These are phyloP conservation scores for Penicillium sp. DNA, from an alignment of 2,329 filamentous ascomycete species.

Conservation along the genomic window DNA sequence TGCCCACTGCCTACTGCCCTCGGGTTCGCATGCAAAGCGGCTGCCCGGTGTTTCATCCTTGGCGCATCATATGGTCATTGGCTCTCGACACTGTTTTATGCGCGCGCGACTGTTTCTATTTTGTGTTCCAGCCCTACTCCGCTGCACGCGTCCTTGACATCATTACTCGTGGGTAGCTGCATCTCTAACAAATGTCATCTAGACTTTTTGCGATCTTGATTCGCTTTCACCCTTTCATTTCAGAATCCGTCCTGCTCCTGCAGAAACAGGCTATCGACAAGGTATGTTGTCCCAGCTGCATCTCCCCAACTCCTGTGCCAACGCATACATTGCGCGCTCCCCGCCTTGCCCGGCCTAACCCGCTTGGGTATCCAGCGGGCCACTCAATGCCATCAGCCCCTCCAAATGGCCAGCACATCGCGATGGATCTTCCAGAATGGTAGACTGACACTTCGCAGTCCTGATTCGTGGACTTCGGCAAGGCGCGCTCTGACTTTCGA, in stretches of 20 bases:
- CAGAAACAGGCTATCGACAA: constrained; percentile 32
- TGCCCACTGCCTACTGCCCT: neutral
- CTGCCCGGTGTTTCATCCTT: constrained; percentile 7
- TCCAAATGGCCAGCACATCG: constrained; percentile 29
- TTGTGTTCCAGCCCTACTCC: constrained; percentile 10
- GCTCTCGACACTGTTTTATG: constrained; percentile 4
- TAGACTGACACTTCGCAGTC: constrained; percentile 26
- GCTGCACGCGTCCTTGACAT: constrained; percentile 15
- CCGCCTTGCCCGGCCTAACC: constrained; percentile 22
- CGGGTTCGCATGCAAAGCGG: constrained; percentile 12
- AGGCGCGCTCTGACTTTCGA: constrained; percentile 29
- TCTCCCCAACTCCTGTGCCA: constrained; percentile 32
- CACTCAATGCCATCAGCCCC: constrained; percentile 14
- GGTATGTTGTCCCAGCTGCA: constrained; percentile 36
- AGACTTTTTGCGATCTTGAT: constrained; percentile 13
- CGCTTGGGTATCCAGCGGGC: constrained; percentile 21
- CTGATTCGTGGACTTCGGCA: constrained; percentile 20
- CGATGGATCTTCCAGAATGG: constrained; percentile 16
- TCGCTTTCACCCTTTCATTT: constrained; percentile 8
- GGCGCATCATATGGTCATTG: constrained; percentile 8
- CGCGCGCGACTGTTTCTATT: constrained; percentile 3
- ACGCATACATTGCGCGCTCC: constrained; percentile 36
- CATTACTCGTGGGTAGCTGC: constrained; percentile 8
- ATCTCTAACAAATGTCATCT: constrained; percentile 15
- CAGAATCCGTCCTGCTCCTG: constrained; percentile 21